Evolutionary conservation across 2,329 filamentous ascomycete genomes (phyloP), one percentile per base, ranked within the genome.

Genomic region (Lachnum nothofagi): DNA sequence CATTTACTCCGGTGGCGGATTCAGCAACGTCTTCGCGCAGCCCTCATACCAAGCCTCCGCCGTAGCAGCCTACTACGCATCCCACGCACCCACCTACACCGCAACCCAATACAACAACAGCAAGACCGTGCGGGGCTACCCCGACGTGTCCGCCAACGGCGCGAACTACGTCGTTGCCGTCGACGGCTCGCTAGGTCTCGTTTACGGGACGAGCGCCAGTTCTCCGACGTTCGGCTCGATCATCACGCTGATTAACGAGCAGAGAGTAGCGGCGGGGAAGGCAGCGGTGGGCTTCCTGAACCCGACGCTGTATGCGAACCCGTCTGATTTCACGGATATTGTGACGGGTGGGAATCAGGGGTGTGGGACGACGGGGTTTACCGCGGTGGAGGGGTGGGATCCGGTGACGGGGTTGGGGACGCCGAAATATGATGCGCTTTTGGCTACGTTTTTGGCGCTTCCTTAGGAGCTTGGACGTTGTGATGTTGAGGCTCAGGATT

Each of bases 1-100:
- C 70, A 79, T 94, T 64, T 89, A 90, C 72, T 84, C 78, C 19
- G 82, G 83, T 14, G 71, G 82, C 50, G 87, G 91, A 62, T 93
- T 91, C 63, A 82, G 83, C 17, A 71, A 57, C 72, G 75, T 63
- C 59, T 74, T 40, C 72, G 72, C 5, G 0, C 60, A 73, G 16
- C 75, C 76, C 0, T 57, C 61, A 8, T 79, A 78, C 60, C 76
- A 79, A 51, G 57, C 65, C 10, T 54, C 57, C 2, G 55, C 59
- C 1, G 42, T 65, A 19, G 47, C 56, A 2, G 46, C 55, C 2
- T 65, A 64, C 46, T 64, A 60, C 41, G 47, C 54, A 5, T 10
- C 52, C 5, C 53, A 64, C 44, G 46, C 54, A 14, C 60, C 60
- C 5, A 47, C 52, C 3, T 61, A 57, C 29, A 66, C 66, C n/a